These are phyloP conservation scores for Pichia ethanolica DNA, from an alignment of 805 yeast genomes.

Conservation along the genomic window DNA sequence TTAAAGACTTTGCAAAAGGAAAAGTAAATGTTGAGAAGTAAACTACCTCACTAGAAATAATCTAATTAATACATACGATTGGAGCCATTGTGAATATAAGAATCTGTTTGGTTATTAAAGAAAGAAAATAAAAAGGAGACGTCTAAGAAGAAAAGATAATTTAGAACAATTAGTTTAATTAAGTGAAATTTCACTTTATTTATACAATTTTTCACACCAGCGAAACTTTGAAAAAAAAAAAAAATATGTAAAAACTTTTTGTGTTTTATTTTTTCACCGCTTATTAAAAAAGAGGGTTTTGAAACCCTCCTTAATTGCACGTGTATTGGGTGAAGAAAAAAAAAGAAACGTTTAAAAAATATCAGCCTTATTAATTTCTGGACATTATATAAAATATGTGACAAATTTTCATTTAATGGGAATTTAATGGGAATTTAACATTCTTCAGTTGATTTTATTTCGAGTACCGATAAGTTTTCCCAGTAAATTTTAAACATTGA, in stretches of 20 bases:
- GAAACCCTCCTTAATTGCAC: constrained; percentile 2
- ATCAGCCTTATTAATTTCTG: too few species aligned
- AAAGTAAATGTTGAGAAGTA: not conserved
- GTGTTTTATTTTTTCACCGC: not conserved
- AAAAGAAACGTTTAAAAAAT: too few species aligned
- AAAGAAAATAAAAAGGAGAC: not conserved
- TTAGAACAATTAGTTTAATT: too few species aligned
- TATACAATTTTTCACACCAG: too few species aligned
- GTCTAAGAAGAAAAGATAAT: not conserved
- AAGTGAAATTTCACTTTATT: too few species aligned
- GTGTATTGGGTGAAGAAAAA: not conserved
- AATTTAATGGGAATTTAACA: too few species aligned
- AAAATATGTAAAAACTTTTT: not conserved
- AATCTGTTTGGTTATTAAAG: too few species aligned
- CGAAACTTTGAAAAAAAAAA: not conserved
- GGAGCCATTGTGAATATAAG: constrained; percentile 26
- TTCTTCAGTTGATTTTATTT: too few species aligned
- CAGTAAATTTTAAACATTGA: too few species aligned
- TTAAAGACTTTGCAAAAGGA: constrained; percentile 10
- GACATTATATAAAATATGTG: too few species aligned
- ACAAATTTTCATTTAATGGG: too few species aligned
- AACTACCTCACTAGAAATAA: not conserved
- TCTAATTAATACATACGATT: constrained; percentile 25
- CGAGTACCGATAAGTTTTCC: too few species aligned
- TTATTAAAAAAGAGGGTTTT: not conserved